phyloP scores from a whole-genome alignment of 169 alveolate species.

The Miamiensis avidus region DNA sequence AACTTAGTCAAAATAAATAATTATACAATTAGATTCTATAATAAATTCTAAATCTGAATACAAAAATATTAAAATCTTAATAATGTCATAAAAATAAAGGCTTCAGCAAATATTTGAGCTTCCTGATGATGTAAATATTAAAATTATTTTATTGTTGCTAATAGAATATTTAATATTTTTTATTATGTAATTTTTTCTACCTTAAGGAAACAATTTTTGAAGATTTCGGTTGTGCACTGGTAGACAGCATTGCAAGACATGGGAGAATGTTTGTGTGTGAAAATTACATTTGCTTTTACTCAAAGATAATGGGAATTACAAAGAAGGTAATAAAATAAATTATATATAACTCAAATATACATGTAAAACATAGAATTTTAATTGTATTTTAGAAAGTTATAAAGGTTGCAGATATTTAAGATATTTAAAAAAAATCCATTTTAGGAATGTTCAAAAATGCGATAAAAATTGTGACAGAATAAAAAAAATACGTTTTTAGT shows the following conservation, averaged over 20 bases:
- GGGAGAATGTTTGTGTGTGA: conserved; percentile 49
- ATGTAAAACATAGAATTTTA: neutral
- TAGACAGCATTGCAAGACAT: conserved; percentile 26
- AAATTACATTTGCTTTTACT: conserved; percentile 46
- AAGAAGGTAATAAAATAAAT: conserved; percentile 2
- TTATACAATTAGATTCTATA: too few relatives aligned
- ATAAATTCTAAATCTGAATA: too few relatives aligned
- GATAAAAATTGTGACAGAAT: conserved; percentile 2
- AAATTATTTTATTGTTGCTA: too few relatives aligned
- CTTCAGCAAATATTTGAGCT: neutral
- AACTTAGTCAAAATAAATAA: too few relatives aligned
- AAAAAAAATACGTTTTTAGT: conserved; percentile 9
- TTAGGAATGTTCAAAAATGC: conserved; percentile 11
- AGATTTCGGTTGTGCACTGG: conserved; percentile 42
- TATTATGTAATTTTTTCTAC: neutral
- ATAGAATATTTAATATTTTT: too few relatives aligned
- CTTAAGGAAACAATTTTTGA: conserved; percentile 35
- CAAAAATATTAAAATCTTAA: too few relatives aligned
- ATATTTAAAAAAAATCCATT: neutral
- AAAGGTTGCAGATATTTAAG: neutral
- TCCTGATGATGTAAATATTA: neutral
- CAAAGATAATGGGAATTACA: conserved; percentile 34
- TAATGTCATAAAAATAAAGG: neutral
- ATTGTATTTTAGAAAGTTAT: conserved; percentile 1
- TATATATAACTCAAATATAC: neutral